Evolutionary conservation across 2,329 filamentous ascomycete genomes (phyloP).

Genomic region (Botrytis byssoidea): DNA sequence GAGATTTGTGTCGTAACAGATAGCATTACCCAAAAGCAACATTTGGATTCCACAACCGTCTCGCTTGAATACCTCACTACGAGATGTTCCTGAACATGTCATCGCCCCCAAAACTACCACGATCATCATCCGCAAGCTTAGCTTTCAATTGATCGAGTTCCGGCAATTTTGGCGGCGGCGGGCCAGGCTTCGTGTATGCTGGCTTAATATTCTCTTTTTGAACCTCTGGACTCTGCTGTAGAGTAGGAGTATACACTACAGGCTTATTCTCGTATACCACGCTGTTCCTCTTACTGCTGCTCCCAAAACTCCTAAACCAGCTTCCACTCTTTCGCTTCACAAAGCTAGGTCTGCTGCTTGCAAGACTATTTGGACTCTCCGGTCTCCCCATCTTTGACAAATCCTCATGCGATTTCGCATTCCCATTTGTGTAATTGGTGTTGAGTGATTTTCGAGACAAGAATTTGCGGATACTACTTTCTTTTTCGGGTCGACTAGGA

Average conservation of each 20-base stretch:
- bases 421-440: conserved; percentile 36
- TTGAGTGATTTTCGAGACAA: conserved; percentile 41
- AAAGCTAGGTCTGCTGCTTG: conserved; percentile 27
- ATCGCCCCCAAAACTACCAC: conserved; percentile 36
- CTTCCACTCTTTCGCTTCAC: conserved; percentile 35
- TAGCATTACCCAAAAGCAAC: conserved; percentile 16
- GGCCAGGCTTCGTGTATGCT: conserved; percentile 25
- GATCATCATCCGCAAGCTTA: conserved; percentile 34
- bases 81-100: conserved; percentile 42
- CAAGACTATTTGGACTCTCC: conserved; percentile 35
- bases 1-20: conserved; percentile 19
- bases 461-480: conserved; percentile 42
- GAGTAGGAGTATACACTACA: conserved; percentile 6
- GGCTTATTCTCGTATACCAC: conserved; percentile 26
- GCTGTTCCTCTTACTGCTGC: conserved; percentile 31
- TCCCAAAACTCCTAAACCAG: conserved; percentile 38
- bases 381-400: conserved; percentile 32
- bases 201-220: conserved; percentile 25
- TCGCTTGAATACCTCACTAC: conserved; percentile 28
- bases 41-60: conserved; percentile 29
- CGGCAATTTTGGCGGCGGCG: conserved; percentile 39
- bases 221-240: conserved; percentile 26
- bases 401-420: conserved; percentile 35
- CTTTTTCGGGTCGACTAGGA: conserved; percentile 29
- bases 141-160: conserved; percentile 39